phyloP scores from a whole-genome alignment of 148 eudicot species.

The Nepenthes gracilis region DNA sequence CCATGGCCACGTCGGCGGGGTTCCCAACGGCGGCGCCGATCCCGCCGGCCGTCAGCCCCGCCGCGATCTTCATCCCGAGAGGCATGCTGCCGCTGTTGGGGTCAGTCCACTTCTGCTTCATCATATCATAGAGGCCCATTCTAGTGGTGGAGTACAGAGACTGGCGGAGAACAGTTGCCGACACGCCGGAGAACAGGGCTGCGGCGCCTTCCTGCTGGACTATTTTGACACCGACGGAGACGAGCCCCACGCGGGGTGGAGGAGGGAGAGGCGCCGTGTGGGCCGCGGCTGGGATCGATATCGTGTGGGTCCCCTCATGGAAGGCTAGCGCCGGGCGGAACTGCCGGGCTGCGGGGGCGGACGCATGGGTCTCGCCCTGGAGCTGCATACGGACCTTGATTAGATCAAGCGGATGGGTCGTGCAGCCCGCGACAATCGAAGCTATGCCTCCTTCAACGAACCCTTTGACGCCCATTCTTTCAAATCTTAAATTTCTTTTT shows the following conservation, averaged over 20 bases:
- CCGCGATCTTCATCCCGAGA: slow-evolving; percentile 37
- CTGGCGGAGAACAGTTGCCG: slow-evolving; percentile 83
- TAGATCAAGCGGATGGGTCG: slow-evolving; percentile 50
- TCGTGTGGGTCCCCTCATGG: slow-evolving; percentile 9
- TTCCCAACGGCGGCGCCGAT: slow-evolving; percentile 93
- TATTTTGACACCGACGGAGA: slow-evolving; percentile 37
- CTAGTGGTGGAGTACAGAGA: slow-evolving; percentile 75
- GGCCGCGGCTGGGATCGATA: slow-evolving; percentile 13
- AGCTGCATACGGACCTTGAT: slow-evolving; percentile 59
- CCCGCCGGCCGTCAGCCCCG: slow-evolving; percentile 76
- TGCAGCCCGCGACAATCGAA: slow-evolving; percentile 45
- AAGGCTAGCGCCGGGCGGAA: slow-evolving; percentile 45
- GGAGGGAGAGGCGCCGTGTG: slow-evolving; percentile 10
- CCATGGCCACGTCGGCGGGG: slow-evolving; percentile 96
- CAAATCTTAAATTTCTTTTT: background rate
- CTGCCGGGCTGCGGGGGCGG: background rate
- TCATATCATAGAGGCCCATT: slow-evolving; percentile 76
- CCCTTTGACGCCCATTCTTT: slow-evolving; percentile 35
- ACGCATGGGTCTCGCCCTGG: slow-evolving; percentile 29
- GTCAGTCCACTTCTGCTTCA: slow-evolving; percentile 59
- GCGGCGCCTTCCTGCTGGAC: slow-evolving; percentile 45
- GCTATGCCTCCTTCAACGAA: slow-evolving; percentile 56
- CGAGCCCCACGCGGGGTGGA: slow-evolving; percentile 32
- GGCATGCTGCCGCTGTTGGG: slow-evolving; percentile 35
- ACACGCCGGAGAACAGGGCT: slow-evolving; percentile 63